Conservation (phyloP, 2,329 filamentous ascomycete genomes). For the Sordariomycetes sp. region DNA sequence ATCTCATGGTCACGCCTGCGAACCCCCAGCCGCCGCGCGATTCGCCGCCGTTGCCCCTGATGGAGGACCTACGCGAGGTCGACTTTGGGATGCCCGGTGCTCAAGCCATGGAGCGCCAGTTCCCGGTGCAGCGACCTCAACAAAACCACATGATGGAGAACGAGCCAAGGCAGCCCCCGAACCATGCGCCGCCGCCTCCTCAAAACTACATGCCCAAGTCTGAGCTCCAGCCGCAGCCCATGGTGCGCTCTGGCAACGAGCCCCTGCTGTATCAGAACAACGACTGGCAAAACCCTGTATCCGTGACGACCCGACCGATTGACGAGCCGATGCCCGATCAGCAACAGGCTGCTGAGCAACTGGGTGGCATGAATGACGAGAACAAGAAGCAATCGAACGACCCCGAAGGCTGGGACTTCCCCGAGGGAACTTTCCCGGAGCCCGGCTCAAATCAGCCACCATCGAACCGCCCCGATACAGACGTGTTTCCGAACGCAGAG, state of each 20-base stretch:
- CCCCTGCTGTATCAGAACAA: constrained; percentile 30
- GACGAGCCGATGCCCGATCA: constrained; percentile 22
- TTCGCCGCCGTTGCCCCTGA: constrained; percentile 46
- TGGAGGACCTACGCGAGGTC: constrained; percentile 49
- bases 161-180: constrained; percentile 42
- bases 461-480: constrained; percentile 68
- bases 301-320: constrained; percentile 21
- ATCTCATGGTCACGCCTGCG: constrained; percentile 58
- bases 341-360: constrained; percentile 27
- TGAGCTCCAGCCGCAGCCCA: constrained; percentile 33
- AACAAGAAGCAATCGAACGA: constrained; percentile 34
- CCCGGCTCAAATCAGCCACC: constrained; percentile 31
- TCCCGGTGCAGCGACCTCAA: constrained; percentile 26
- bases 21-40: constrained; percentile 58
- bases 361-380: constrained; percentile 27
- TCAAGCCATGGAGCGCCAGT: constrained; percentile 30
- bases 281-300: constrained; percentile 23
- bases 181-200: constrained; percentile 47
- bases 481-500: constrained; percentile 77
- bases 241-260: constrained; percentile 44
- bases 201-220: constrained; percentile 18
- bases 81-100: constrained; percentile 40
- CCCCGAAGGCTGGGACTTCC: constrained; percentile 85
- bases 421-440: constrained; percentile 62
- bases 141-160: constrained; percentile 51